These are phyloP conservation scores for Dothistroma pini DNA, from an alignment of 2,329 filamentous ascomycete genomes.

Conservation along the genomic window DNA sequence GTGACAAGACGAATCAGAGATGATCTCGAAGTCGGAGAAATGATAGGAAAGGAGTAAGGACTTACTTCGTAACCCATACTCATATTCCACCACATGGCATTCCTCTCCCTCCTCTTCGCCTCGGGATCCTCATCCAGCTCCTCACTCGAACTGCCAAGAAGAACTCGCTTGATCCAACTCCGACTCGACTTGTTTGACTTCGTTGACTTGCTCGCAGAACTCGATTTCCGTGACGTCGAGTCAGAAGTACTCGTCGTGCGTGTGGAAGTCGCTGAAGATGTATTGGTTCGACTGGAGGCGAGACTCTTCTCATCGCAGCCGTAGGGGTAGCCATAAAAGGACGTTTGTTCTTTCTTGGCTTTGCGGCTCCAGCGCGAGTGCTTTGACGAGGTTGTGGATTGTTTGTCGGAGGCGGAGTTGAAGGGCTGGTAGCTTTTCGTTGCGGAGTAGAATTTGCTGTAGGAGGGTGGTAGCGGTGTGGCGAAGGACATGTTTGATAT, in stretches of 20 bases:
- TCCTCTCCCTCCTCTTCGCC: slow-evolving; percentile 10
- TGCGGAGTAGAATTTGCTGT: background rate
- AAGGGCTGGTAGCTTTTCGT: background rate
- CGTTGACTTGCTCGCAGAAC: slow-evolving; percentile 1
- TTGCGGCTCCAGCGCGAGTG: background rate
- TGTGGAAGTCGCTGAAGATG: background rate
- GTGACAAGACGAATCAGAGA: background rate
- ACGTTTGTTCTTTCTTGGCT: background rate
- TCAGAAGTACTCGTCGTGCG: background rate
- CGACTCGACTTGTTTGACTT: slow-evolving; percentile 3
- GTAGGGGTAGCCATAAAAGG: background rate
- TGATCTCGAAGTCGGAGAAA: background rate
- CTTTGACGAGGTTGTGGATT: background rate
- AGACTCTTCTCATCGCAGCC: background rate
- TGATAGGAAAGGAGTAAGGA: background rate
- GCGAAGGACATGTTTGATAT: background rate
- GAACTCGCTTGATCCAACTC: slow-evolving; percentile 14
- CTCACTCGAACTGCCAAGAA: background rate
- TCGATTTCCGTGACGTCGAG: background rate
- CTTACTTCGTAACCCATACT: slow-evolving; percentile 14
- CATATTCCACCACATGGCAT: slow-evolving; percentile 17
- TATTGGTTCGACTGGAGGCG: background rate
- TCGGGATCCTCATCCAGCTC: slow-evolving; percentile 10
- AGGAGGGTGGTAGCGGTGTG: background rate
- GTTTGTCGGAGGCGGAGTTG: background rate